Conservation (phyloP, 768 basidiomycete species). For the Leccinum longicurvipes region DNA sequence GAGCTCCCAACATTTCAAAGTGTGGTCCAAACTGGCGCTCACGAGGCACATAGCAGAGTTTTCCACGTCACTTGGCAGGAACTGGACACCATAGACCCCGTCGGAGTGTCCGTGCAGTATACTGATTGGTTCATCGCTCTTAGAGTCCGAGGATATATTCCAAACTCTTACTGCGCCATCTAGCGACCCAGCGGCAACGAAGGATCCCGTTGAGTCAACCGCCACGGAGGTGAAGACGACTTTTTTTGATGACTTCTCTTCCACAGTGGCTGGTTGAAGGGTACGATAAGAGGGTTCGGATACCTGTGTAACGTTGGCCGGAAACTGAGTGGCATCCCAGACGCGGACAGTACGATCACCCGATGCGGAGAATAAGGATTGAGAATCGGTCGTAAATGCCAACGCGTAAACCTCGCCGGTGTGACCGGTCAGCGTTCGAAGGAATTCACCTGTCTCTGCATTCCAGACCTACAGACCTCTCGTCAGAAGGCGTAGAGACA, state of each 20-base stretch:
- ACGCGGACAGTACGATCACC: constrained; percentile 35
- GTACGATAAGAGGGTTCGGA: constrained; percentile 18
- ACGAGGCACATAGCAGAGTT: constrained; percentile 30
- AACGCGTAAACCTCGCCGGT: constrained; percentile 35
- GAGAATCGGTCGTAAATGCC: constrained; percentile 34
- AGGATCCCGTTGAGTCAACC: constrained; percentile 33
- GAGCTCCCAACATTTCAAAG: constrained; percentile 47
- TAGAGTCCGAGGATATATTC: constrained; percentile 42
- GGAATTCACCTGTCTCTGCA: constrained; percentile 23
- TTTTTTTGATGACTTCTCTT: constrained; percentile 19
- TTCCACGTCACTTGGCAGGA: constrained; percentile 19
- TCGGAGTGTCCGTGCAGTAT: constrained; percentile 28
- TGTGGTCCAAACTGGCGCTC: constrained; percentile 29
- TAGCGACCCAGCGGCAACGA: constrained; percentile 51
- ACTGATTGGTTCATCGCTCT: constrained; percentile 19
- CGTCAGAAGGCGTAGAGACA: constrained; percentile 2
- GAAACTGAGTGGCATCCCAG: constrained; percentile 32
- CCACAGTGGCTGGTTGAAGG: constrained; percentile 17
- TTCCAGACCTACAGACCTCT: constrained; percentile 25
- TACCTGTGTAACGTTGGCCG: constrained; percentile 14
- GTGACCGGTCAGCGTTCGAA: constrained; percentile 33
- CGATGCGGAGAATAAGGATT: constrained; percentile 34
- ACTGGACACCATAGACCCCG: constrained; percentile 32
- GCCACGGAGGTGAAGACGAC: constrained; percentile 30
- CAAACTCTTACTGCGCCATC: constrained; percentile 52